phyloP scores from a whole-genome alignment of 2,329 filamentous ascomycete genomes.

The Fonsecaea nubica region DNA sequence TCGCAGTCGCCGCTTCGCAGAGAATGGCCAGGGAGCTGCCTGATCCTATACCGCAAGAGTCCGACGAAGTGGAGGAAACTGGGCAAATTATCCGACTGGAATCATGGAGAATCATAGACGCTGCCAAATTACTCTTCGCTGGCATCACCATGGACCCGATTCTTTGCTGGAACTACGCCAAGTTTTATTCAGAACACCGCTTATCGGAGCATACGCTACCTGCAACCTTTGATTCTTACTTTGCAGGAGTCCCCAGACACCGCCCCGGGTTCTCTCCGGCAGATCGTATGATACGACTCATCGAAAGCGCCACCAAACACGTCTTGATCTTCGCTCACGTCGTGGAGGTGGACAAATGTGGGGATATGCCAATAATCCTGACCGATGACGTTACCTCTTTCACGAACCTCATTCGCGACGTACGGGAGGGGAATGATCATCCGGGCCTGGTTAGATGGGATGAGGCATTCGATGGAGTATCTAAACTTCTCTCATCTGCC shows the following conservation, averaged over 20 bases:
- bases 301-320: not conserved
- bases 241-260: not conserved
- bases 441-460: not conserved
- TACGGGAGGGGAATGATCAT: not conserved
- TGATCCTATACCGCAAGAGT: not conserved
- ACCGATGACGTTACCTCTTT: not conserved
- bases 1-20: not conserved
- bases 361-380: not conserved
- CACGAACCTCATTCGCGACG: not conserved
- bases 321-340: conserved; percentile 1
- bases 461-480: not conserved
- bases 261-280: not conserved
- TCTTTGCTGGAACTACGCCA: not conserved
- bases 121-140: not conserved
- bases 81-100: not conserved
- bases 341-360: not conserved
- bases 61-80: not conserved
- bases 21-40: conserved; percentile 3
- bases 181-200: not conserved
- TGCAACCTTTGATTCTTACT: not conserved
- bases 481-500: not conserved
- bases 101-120: not conserved
- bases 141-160: not conserved
- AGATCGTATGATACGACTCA: not conserved
- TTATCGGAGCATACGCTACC: not conserved